Evolutionary conservation across 345 rosid species (phyloP), one percentile per base, ranked within the genome.

Genomic region (Draba incana): DNA sequence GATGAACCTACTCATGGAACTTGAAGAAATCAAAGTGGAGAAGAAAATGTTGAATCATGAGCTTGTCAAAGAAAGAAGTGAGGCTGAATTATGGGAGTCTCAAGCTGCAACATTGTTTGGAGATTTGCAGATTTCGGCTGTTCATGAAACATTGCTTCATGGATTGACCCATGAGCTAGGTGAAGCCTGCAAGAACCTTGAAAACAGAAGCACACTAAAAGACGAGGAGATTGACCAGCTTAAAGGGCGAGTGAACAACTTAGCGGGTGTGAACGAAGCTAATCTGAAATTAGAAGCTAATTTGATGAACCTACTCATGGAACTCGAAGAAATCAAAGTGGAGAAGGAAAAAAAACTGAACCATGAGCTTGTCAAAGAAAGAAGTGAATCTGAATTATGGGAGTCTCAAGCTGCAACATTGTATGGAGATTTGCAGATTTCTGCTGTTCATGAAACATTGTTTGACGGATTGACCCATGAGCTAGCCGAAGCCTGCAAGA

Each of bases 391-490:
- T 79, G 83, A 81, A 68, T 60, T 50, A 37, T 84, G 87, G 93
- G 93, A 84, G 76, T 72, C 83, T 74, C 80, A 85, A 64, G 88
- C 89, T 66, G 58, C 75, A 39, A 74, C 75, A 46, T 65, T 75
- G n/a, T 79, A 83, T 51, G 81, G 77, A 55, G 82, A 89, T 69
- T 66, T 88, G 69, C 92, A 89, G 69, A 56, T 76, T 25, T 83
- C 80, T 16, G 62, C 64, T 51, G 81, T 88, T 54, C 80, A 49
- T 60, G 90, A 89, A 76, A 76, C 74, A 66, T 75, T 88, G 69
- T 76, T 84, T 31, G 80, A 79, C 82, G 96, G 80, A 62, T 89
- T 84, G 79, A 49, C 79, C 28, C 66, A 28, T 64, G 96, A 89
- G 70, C 83, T 88, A 14, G 54, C 56, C 11, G 80, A 81, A 79